phyloP scores from a whole-genome alignment of 2,329 filamentous ascomycete genomes.

The Stagonosporopsis vannaccii region DNA sequence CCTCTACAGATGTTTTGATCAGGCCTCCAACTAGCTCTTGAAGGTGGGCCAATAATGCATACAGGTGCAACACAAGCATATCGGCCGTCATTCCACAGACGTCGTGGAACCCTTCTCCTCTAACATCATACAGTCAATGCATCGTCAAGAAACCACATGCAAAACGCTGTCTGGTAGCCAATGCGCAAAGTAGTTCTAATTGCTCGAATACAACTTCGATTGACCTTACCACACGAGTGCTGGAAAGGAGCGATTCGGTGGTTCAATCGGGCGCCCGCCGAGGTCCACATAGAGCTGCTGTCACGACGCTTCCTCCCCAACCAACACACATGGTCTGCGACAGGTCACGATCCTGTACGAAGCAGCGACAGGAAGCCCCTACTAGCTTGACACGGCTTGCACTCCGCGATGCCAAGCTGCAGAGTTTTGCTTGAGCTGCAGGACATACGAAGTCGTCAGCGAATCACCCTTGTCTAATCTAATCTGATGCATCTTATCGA shows the following conservation, averaged over 20 bases:
- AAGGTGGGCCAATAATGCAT: not conserved
- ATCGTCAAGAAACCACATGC: not conserved
- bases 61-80: too few relatives aligned
- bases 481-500: conserved; percentile 19
- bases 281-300: not conserved
- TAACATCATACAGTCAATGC: too few relatives aligned
- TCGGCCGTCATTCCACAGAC: too few relatives aligned
- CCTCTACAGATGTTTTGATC: too few relatives aligned
- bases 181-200: not conserved
- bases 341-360: not conserved
- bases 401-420: conserved; percentile 13
- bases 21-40: too few relatives aligned
- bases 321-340: not conserved
- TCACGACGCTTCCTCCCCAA: not conserved
- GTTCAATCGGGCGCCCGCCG: not conserved
- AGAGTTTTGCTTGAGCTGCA: conserved; percentile 16
- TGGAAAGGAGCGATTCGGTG: not conserved
- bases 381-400: conserved; percentile 1
- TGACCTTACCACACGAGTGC: not conserved
- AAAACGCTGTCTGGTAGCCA: too few relatives aligned
- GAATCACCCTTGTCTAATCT: conserved; percentile 14
- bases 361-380: not conserved
- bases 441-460: not conserved
- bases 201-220: not conserved
- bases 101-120: too few relatives aligned